A percentile compares a stretch with the other conserved stretches of the same genome.
phyloP scores from a whole-genome alignment of 345 rosid species.

The Eucalyptus melliodora region DNA sequence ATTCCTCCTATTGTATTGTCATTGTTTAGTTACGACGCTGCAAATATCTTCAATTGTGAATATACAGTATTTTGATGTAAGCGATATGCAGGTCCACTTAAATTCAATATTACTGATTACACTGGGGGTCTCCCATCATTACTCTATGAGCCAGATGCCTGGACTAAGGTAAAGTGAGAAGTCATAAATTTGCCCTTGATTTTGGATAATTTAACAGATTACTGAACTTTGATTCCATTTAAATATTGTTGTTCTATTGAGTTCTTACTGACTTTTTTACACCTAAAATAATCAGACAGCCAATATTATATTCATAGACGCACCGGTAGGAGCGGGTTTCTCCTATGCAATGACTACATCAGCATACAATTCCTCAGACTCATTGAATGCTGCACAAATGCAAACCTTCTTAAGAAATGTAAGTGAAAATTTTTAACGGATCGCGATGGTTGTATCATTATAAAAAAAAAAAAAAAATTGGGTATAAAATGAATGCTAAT shows the following conservation, averaged over 20 bases:
- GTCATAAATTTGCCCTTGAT: neutral
- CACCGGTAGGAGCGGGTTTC: constrained; percentile 10
- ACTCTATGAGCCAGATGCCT: neutral
- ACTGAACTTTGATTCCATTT: neutral
- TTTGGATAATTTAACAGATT: neutral
- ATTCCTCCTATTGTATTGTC: neutral
- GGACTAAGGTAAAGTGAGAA: neutral
- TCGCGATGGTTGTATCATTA: neutral
- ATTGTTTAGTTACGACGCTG: neutral
- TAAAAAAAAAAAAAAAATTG: neutral
- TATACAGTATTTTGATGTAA: neutral
- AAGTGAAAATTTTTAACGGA: neutral
- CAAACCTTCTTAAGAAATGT: neutral
- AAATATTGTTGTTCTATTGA: neutral
- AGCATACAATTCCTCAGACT: neutral
- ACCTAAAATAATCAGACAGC: neutral
- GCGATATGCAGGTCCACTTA: constrained; percentile 2
- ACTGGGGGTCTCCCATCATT: constrained; percentile 1
- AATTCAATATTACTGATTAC: neutral
- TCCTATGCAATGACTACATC: neutral
- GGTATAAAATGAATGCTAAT: neutral
- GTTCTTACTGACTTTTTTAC: neutral
- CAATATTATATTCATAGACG: constrained; percentile 7
- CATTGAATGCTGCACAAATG: neutral
- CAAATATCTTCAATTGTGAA: neutral